These are phyloP conservation scores for Melaleuca alternifolia DNA, from an alignment of 345 rosid genomes.

Conservation along the genomic window DNA sequence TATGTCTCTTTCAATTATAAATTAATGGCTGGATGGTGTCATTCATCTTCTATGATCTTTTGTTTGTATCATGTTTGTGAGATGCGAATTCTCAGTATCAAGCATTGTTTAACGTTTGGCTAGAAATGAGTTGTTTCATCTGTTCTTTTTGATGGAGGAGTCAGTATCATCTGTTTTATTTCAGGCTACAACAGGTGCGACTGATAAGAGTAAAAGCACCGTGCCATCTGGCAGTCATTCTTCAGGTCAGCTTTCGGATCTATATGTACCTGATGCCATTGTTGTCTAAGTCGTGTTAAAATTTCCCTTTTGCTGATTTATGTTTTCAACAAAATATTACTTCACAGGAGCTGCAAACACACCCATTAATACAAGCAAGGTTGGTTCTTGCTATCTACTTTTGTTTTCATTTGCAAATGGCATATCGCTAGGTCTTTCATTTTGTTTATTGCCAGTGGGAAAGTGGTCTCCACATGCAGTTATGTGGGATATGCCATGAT, in stretches of 20 bases:
- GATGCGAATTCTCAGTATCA: background rate
- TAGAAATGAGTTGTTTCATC: background rate
- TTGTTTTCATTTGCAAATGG: background rate
- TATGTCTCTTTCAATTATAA: constrained; percentile 12
- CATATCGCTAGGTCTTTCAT: background rate
- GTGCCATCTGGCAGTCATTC: background rate
- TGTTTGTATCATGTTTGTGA: background rate
- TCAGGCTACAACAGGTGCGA: background rate
- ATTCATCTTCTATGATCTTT: background rate
- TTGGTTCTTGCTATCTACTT: background rate
- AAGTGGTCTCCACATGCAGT: background rate
- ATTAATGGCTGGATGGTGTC: background rate
- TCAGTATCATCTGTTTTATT: background rate
- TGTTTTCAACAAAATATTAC: background rate
- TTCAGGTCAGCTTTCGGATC: background rate
- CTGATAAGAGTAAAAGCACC: background rate
- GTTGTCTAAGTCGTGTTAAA: background rate
- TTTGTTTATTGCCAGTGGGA: background rate
- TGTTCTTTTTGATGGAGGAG: background rate
- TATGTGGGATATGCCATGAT: background rate
- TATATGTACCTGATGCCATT: background rate
- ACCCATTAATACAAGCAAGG: background rate
- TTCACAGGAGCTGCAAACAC: background rate
- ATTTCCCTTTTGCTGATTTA: background rate
- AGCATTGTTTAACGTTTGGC: background rate